Base-by-base conservation (phyloP, 139 green algal species). In the Micractinium conductrix region DNA sequence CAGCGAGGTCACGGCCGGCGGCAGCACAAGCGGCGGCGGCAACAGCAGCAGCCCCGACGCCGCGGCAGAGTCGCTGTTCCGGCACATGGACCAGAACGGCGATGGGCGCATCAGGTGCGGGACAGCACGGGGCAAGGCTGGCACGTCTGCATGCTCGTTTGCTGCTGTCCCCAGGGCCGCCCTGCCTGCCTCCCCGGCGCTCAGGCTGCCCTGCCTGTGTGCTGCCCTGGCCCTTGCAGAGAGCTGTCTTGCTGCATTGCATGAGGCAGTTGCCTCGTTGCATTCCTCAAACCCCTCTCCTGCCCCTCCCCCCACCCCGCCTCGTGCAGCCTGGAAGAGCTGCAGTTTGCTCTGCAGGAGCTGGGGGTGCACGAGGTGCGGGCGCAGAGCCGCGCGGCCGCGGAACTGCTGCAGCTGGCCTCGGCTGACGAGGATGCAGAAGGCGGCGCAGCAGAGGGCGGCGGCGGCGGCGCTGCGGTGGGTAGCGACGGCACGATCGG, bases 1-100 rank as follows among this genome's bases (percentile, higher is more conserved):
- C 50, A 14, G 38, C 53, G 71, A 4, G 22, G 24, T 26, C 37
- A 24, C 53, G 22, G n/a, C 43, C n/a, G 44, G 8, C 75, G 37
- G 75, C 53, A 55, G 44, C 62, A 6, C 28, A 43, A 4, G 43
- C 30, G 8, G 42, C 58, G 42, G n/a, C 43, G 44, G 50, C 69
- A 19, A 37, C 33, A 26, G 37, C 28, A 26, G 8, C 53, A 45
- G 71, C 53, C 38, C 70, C 1, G 48, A 79, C 24, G 58, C 80
- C 7, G 81, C 84, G 44, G 86, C 85, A 50, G 84, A 80, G n/a
- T 81, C 60, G 9, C 78, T 93, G 71, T 93, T 93, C 76, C 70
- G 84, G 22, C 86, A 90, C 76, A 78, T 95, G 38, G 92, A 95
- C 65, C 63, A 73, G 16, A 89, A 95, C 84, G 89, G 91, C 7